Evolutionary conservation across 202 grass and related monocot genomes (phyloP).

Genomic region (Elaeis oleifera): DNA sequence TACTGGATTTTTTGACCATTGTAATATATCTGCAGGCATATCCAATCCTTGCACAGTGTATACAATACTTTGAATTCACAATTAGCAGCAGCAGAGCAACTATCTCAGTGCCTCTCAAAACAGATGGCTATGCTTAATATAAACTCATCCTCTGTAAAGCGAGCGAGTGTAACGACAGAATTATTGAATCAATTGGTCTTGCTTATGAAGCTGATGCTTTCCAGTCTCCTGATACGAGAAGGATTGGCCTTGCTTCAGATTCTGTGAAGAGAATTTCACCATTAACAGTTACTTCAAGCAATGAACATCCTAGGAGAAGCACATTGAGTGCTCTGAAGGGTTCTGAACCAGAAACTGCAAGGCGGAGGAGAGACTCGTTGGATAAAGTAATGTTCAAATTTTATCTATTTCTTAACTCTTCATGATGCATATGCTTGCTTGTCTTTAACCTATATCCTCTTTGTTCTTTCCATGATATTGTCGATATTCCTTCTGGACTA

Average conservation of each 20-base stretch:
- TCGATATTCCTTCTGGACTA: no score
- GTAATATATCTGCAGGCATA: slow-evolving; percentile 35
- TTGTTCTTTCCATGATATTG: no score
- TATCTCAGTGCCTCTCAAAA: slow-evolving; percentile 77
- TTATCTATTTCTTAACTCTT: slow-evolving; percentile 12
- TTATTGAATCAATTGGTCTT: slow-evolving; percentile 90
- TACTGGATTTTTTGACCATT: neutral
- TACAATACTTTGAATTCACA: slow-evolving; percentile 87
- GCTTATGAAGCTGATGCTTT: slow-evolving; percentile 33
- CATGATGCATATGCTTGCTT: slow-evolving; percentile 9
- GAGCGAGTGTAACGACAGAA: slow-evolving; percentile 46
- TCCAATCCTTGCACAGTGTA: slow-evolving; percentile 67
- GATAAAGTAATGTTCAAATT: slow-evolving; percentile 50
- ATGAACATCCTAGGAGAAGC: slow-evolving; percentile 32
- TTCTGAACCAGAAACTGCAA: slow-evolving; percentile 57
- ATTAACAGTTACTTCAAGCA: slow-evolving; percentile 15
- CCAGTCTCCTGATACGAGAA: slow-evolving; percentile 32
- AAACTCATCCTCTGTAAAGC: slow-evolving; percentile 44
- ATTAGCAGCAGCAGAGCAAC: slow-evolving; percentile 80
- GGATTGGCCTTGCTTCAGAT: slow-evolving; percentile 26
- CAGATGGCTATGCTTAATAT: slow-evolving; percentile 79
- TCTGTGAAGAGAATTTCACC: slow-evolving; percentile 37
- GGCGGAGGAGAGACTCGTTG: slow-evolving; percentile 85
- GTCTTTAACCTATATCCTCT: neutral
- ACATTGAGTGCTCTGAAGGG: slow-evolving; percentile 36